These are phyloP conservation scores for Aspergillus niger DNA, from an alignment of 2,329 filamentous ascomycete genomes.

Conservation along the genomic window DNA sequence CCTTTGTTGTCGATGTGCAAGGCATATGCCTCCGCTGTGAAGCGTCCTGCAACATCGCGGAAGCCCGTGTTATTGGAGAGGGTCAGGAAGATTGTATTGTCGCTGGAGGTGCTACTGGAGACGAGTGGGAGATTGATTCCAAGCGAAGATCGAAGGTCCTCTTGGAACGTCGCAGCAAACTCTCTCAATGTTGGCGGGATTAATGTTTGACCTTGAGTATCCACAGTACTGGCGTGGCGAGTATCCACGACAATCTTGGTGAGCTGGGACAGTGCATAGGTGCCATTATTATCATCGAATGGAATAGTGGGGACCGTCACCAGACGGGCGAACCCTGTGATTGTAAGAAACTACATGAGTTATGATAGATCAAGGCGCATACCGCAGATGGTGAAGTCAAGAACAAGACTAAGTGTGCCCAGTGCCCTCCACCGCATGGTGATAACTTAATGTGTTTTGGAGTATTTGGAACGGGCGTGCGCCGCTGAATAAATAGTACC, in stretches of 20 bases:
- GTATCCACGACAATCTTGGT: constrained; percentile 39
- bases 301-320: not conserved
- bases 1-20: constrained; percentile 45
- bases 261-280: not conserved
- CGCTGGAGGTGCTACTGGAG: constrained; percentile 20
- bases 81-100: constrained; percentile 50
- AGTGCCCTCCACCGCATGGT: not conserved
- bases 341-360: not conserved
- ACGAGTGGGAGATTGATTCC: constrained; percentile 25
- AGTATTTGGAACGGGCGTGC: not conserved
- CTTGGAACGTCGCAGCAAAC: constrained; percentile 52
- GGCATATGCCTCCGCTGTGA: constrained; percentile 54
- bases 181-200: constrained; percentile 54
- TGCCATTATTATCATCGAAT: not conserved
- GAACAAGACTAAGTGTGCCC: not conserved
- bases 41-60: constrained; percentile 49
- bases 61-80: constrained; percentile 45
- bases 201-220: constrained; percentile 52
- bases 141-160: constrained; percentile 32
- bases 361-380: not conserved
- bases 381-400: not conserved
- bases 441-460: not conserved
- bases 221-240: constrained; percentile 42
- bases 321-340: not conserved
- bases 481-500: not conserved